Conservation (phyloP, 2,329 filamentous ascomycete genomes). For the Microcyclospora pomicola region DNA sequence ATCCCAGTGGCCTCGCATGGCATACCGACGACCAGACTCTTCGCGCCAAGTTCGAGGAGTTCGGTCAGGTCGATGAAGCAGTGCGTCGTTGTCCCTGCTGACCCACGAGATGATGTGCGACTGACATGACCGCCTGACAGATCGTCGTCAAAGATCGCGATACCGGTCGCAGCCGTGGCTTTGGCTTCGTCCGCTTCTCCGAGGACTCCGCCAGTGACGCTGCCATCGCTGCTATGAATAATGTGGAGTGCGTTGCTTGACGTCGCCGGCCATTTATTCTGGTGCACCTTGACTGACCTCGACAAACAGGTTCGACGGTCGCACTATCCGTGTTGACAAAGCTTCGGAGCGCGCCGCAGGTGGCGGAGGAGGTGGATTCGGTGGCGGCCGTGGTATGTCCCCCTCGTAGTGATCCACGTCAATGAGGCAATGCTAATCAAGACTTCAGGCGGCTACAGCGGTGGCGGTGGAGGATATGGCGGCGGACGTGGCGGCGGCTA, state of each 20-base stretch:
- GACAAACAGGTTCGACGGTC: slow-evolving; percentile 67
- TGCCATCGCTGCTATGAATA: slow-evolving; percentile 71
- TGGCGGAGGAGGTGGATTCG: slow-evolving; percentile 36
- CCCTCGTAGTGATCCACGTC: neutral
- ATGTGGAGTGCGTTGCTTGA: slow-evolving; percentile 59
- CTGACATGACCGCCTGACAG: slow-evolving; percentile 34
- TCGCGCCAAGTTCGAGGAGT: slow-evolving; percentile 83
- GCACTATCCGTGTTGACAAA: slow-evolving; percentile 88
- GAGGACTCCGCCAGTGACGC: slow-evolving; percentile 62
- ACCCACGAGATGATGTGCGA: neutral
- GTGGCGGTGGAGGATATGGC: slow-evolving; percentile 14
- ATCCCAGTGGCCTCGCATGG: slow-evolving; percentile 80
- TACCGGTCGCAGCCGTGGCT: slow-evolving; percentile 89
- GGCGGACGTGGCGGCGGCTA: slow-evolving; percentile 16
- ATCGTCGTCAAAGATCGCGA: slow-evolving; percentile 97
- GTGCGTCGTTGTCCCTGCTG: slow-evolving; percentile 44
- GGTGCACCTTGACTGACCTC: neutral
- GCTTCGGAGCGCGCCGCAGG: slow-evolving; percentile 67
- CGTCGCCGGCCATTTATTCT: neutral
- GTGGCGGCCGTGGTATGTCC: slow-evolving; percentile 23
- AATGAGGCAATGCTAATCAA: too few species aligned
- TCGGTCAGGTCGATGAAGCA: slow-evolving; percentile 83
- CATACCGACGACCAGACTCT: slow-evolving; percentile 86
- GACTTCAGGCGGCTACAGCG: slow-evolving; percentile 18
- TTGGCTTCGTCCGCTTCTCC: slow-evolving; percentile 86